A percentile compares a stretch with the other conserved stretches of the same genome.
Conservation (phyloP, 441 rosid genomes). For the Populus hybrid region DNA sequence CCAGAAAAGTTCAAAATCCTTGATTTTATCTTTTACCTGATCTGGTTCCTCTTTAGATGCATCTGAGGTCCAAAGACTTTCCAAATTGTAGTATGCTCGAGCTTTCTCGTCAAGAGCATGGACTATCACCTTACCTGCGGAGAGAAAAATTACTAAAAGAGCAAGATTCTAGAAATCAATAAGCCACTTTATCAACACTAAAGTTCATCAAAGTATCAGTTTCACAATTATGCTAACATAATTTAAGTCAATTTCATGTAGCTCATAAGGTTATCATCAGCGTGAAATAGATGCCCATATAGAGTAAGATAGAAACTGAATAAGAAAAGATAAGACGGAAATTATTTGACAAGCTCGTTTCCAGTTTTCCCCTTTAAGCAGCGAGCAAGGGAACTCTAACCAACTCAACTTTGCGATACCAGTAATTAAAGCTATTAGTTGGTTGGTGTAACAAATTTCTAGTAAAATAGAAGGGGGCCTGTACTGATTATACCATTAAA, state of each 20-base stretch:
- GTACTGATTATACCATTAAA: neutral
- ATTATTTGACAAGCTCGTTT: neutral
- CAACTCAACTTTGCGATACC: neutral
- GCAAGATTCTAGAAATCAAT: neutral
- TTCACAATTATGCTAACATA: neutral
- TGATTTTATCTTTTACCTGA: slow-evolving; percentile 31
- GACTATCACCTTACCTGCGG: slow-evolving; percentile 67
- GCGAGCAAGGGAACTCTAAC: neutral
- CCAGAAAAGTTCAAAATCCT: neutral
- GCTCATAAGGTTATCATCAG: neutral
- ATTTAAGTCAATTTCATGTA: neutral
- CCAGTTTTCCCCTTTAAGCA: neutral
- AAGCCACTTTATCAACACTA: neutral
- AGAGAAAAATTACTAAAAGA: slow-evolving; percentile 7
- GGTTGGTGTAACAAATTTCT: neutral
- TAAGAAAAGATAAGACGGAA: neutral
- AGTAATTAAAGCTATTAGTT: neutral
- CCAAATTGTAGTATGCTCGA: slow-evolving; percentile 78
- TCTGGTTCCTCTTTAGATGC: slow-evolving; percentile 39
- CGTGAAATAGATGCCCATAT: neutral
- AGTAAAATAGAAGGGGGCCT: neutral
- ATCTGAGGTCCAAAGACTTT: slow-evolving; percentile 52
- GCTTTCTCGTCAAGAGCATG: slow-evolving; percentile 98
- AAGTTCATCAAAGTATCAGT: neutral
- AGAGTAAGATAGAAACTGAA: neutral